Conservation (phyloP, 176 grass and related monocot species). For the Lolium perenne region DNA sequence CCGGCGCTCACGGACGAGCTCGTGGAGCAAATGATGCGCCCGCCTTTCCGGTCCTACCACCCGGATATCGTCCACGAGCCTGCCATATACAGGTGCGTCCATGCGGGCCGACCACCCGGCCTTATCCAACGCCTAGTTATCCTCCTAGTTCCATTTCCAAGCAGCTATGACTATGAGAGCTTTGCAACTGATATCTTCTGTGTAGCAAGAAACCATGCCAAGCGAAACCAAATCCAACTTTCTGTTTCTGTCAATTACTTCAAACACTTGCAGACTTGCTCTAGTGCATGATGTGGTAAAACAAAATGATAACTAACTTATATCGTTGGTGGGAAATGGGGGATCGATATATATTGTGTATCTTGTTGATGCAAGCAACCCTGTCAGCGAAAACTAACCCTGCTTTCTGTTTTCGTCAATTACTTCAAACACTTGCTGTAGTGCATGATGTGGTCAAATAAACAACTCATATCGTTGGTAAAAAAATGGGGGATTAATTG, state of each 20-base stretch:
- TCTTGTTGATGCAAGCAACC: not conserved
- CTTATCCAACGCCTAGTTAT: not conserved
- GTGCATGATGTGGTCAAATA: not conserved
- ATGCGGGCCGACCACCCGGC: not conserved
- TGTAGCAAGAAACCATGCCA: too few species aligned
- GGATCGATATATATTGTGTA: not conserved
- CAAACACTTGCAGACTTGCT: too few species aligned
- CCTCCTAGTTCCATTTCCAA: not conserved
- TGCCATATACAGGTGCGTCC: constrained; percentile 72
- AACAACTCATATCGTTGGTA: not conserved
- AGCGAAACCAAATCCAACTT: too few species aligned
- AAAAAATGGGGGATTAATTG: not conserved
- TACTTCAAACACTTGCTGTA: not conserved
- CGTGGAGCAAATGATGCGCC: constrained; percentile 70
- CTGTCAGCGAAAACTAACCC: not conserved
- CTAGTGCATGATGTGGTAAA: too few species aligned
- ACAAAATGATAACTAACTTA: too few species aligned
- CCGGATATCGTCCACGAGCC: constrained; percentile 85
- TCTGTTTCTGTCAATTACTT: too few species aligned
- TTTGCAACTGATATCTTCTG: not conserved
- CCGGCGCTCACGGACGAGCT: constrained; percentile 72
- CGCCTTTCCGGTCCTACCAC: constrained; percentile 79
- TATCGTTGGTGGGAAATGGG: too few species aligned
- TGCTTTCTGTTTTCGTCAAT: not conserved
- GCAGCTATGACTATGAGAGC: not conserved